These are phyloP conservation scores for Dryadomyces quercus-mongolicae DNA, from an alignment of 2,329 filamentous ascomycete species.

Conservation along the genomic window DNA sequence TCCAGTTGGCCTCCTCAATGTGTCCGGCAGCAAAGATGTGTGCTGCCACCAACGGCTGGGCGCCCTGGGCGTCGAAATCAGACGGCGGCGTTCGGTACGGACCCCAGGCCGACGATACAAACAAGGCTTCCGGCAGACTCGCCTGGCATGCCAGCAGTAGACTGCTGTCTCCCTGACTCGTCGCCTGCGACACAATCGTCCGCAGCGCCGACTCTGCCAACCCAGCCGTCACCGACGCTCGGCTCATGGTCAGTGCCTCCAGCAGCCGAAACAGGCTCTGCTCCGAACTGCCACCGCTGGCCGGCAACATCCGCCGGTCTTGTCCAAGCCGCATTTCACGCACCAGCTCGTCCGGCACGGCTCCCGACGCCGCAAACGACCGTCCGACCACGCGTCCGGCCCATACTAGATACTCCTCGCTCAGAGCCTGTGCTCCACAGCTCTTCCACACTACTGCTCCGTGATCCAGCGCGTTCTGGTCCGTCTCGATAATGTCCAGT, in stretches of 20 bases:
- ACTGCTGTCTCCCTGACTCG: slow-evolving; percentile 31
- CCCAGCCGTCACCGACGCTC: slow-evolving; percentile 42
- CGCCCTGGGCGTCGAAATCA: slow-evolving; percentile 22
- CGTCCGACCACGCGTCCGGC: slow-evolving; percentile 73
- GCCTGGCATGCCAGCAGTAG: slow-evolving; percentile 38
- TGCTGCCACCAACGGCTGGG: slow-evolving; percentile 9
- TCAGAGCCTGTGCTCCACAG: slow-evolving; percentile 50
- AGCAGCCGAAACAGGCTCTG: slow-evolving; percentile 50
- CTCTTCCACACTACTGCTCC: slow-evolving; percentile 65
- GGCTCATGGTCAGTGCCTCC: slow-evolving; percentile 46
- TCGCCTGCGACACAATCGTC: slow-evolving; percentile 41
- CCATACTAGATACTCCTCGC: slow-evolving; percentile 68
- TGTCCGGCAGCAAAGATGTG: slow-evolving; percentile 23
- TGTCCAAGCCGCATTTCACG: slow-evolving; percentile 44
- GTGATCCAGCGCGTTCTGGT: slow-evolving; percentile 49
- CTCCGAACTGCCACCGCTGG: slow-evolving; percentile 36
- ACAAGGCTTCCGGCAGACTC: slow-evolving; percentile 38
- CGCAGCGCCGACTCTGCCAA: slow-evolving; percentile 49
- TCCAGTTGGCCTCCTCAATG: slow-evolving; percentile 43
- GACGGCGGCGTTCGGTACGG: slow-evolving; percentile 43
- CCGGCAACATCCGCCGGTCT: slow-evolving; percentile 32
- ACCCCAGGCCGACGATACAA: slow-evolving; percentile 43
- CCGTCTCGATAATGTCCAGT: slow-evolving; percentile 57
- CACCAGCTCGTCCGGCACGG: slow-evolving; percentile 47
- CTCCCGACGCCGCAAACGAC: slow-evolving; percentile 66